These are phyloP conservation scores for Malassezia sp. DNA, from an alignment of 1,284 basidiomycete species.

Conservation along the genomic window DNA sequence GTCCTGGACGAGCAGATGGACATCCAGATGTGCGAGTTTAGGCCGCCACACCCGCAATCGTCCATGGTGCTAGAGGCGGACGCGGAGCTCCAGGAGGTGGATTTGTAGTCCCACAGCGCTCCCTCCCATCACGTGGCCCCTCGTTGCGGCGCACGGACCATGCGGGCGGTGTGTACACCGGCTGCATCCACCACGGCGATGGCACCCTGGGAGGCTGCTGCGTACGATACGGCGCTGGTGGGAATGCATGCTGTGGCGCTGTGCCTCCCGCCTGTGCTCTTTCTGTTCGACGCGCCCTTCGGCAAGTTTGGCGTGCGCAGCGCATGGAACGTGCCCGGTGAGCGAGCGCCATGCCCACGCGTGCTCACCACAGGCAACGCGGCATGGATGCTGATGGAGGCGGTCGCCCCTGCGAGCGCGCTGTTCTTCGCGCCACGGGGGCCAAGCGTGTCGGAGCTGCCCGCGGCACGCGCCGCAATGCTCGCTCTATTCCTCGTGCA, in stretches of 20 bases:
- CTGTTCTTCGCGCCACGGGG: background rate
- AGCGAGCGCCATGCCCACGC: background rate
- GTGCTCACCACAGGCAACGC: background rate
- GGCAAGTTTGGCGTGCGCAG: slow-evolving; percentile 10
- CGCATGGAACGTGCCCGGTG: slow-evolving; percentile 12
- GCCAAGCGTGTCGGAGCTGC: background rate
- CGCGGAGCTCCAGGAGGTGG: background rate
- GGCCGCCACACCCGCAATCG: slow-evolving; percentile 51
- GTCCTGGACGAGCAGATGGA: slow-evolving; percentile 63
- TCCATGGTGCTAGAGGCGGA: slow-evolving; percentile 35
- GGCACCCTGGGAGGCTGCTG: background rate
- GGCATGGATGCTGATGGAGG: slow-evolving; percentile 16
- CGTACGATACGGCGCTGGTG: slow-evolving; percentile 1
- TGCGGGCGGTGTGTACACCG: background rate
- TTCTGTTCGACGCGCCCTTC: slow-evolving; percentile 11
- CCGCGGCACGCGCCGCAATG: no score
- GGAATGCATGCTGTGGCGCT: slow-evolving; percentile 10
- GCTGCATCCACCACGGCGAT: slow-evolving; percentile 10
- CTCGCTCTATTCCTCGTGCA: slow-evolving; percentile 60
- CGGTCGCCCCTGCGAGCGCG: slow-evolving; percentile 3
- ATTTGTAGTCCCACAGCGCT: no score
- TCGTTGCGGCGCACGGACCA: background rate
- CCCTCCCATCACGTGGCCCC: background rate
- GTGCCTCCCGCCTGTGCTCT: slow-evolving; percentile 2
- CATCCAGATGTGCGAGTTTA: slow-evolving; percentile 53